Percentiles rank a stretch among this genome's conserved stretches.
Evolutionary conservation across 768 basidiomycete species (phyloP).

Genomic region (Sutorius australiensis): DNA sequence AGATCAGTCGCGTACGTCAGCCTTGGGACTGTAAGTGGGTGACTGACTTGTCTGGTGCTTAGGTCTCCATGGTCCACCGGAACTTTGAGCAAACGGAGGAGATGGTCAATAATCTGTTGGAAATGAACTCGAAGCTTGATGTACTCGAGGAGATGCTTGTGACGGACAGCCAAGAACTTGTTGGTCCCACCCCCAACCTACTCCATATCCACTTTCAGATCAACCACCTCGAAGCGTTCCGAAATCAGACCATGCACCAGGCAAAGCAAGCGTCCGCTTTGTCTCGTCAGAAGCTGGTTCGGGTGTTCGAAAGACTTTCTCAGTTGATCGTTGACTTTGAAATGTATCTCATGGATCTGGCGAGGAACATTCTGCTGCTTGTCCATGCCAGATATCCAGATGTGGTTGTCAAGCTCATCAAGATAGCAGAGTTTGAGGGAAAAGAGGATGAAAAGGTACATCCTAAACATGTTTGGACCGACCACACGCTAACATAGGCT

Average conservation of each 20-base stretch:
- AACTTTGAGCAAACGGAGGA: slow-evolving; percentile 95
- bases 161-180: slow-evolving; percentile 68
- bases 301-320: slow-evolving; percentile 84
- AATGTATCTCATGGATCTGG: slow-evolving; percentile 73
- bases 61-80: slow-evolving; percentile 95
- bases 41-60: neutral
- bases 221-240: slow-evolving; percentile 87
- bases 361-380: slow-evolving; percentile 72
- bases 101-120: slow-evolving; percentile 90
- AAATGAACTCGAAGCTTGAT: slow-evolving; percentile 84
- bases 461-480: neutral
- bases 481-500: neutral
- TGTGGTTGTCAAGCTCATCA: slow-evolving; percentile 88
- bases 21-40: neutral
- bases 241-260: slow-evolving; percentile 92
- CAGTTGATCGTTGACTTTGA: slow-evolving; percentile 81
- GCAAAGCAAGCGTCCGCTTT: slow-evolving; percentile 77
- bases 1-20: slow-evolving; percentile 81
- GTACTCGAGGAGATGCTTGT: slow-evolving; percentile 74
- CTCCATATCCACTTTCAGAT: slow-evolving; percentile 89
- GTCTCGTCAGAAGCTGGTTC: slow-evolving; percentile 62
- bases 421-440: slow-evolving; percentile 92
- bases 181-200: slow-evolving; percentile 84
- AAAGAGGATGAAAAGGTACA: slow-evolving; percentile 89
- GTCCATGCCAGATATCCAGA: slow-evolving; percentile 74